Evolutionary conservation across 1,284 basidiomycete species (phyloP).

Genomic region (Cryptococcus sp.): DNA sequence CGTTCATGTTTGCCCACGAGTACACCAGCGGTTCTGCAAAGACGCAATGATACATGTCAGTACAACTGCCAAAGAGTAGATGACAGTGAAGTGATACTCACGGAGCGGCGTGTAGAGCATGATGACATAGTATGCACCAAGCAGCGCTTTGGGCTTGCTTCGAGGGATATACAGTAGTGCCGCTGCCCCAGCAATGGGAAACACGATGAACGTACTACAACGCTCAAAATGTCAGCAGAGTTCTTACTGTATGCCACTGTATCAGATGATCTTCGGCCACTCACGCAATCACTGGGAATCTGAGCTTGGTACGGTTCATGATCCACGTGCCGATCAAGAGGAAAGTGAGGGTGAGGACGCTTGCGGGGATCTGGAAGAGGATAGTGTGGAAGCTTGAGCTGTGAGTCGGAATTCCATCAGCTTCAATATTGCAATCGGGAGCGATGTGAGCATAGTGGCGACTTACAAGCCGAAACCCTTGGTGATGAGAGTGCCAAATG

Average conservation of each 20-base stretch:
- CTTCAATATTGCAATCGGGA: no score
- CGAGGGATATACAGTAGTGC: conserved; percentile 19
- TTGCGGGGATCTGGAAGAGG: conserved; percentile 28
- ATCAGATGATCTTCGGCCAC: background rate
- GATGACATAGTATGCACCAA: conserved; percentile 25
- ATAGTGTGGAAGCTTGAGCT: conserved; percentile 40
- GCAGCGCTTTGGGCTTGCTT: conserved; percentile 14
- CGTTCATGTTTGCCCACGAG: conserved; percentile 36
- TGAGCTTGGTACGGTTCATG: conserved; percentile 55
- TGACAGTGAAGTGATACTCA: conserved; percentile 8
- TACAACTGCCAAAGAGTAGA: background rate
- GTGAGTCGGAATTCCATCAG: conserved; percentile 13
- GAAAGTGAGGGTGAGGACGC: conserved; percentile 10
- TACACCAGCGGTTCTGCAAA: conserved; percentile 25
- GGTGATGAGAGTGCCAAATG: conserved; percentile 33
- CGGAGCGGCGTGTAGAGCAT: conserved; percentile 23
- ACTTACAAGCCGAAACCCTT: conserved; percentile 19
- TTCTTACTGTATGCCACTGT: background rate
- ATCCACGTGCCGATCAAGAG: conserved; percentile 43
- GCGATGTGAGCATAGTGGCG: background rate
- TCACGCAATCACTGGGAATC: conserved; percentile 57
- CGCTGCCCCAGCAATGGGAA: conserved; percentile 32
- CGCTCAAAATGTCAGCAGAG: background rate
- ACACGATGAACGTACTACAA: conserved; percentile 16
- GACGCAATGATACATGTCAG: background rate